Evolutionary conservation across 345 rosid species (phyloP).

Genomic region (Gossypium stocksii): DNA sequence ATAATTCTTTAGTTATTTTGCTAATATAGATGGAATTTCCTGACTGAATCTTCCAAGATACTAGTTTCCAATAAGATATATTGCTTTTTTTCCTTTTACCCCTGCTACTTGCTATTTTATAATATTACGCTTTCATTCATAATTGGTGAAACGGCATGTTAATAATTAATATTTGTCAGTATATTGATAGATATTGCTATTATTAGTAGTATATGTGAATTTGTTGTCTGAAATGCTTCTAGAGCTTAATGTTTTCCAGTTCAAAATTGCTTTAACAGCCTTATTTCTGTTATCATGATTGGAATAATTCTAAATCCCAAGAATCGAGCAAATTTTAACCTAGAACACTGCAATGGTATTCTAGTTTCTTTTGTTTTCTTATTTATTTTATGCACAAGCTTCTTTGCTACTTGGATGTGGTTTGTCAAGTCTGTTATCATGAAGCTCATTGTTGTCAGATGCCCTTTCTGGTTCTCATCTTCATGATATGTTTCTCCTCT

Average conservation of each 20-base stretch:
- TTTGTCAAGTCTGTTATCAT: not conserved
- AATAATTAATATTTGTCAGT: not conserved
- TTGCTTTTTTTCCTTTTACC: not conserved
- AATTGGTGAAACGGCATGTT: not conserved
- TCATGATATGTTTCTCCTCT: not conserved
- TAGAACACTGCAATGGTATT: constrained; percentile 2
- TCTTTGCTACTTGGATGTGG: not conserved
- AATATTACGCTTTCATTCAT: not conserved
- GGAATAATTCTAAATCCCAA: not conserved
- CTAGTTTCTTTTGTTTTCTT: not conserved
- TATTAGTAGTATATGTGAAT: not conserved
- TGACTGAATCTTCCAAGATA: not conserved
- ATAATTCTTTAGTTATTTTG: not conserved
- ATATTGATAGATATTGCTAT: not conserved
- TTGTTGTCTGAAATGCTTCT: not conserved
- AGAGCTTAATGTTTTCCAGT: not conserved
- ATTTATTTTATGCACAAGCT: not conserved
- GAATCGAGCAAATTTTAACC: not conserved
- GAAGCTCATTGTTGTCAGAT: not conserved
- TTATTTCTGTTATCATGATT: not conserved
- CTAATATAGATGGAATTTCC: not conserved
- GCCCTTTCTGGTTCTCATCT: not conserved
- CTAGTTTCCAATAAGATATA: not conserved
- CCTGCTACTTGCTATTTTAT: not conserved
- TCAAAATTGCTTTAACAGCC: not conserved